Evolutionary conservation across 225 moss, liverwort and hornwort genomes (phyloP).

Genomic region (Sphagnum contortum): DNA sequence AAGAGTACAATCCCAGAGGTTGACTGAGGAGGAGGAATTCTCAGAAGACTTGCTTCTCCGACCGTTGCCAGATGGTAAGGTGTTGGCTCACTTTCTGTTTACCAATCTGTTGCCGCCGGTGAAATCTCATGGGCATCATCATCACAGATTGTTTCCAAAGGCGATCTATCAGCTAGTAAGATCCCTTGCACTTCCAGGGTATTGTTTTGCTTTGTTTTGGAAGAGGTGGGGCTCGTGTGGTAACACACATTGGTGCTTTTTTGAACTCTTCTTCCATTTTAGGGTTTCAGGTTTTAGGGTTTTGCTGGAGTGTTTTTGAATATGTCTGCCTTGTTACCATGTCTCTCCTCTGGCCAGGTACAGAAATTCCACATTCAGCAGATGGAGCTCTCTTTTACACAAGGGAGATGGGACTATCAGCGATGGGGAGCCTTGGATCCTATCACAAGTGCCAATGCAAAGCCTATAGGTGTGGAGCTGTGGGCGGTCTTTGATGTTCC

Average conservation of each 20-base stretch:
- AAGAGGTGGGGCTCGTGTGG: background rate
- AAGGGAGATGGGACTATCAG: constrained; percentile 84
- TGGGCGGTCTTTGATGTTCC: constrained; percentile 61
- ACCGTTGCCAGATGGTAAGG: constrained; percentile 77
- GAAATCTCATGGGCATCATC: constrained; percentile 36
- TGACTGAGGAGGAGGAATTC: constrained; percentile 27
- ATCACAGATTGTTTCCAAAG: constrained; percentile 78
- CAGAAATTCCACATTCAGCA: constrained; percentile 63
- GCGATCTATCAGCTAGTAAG: constrained; percentile 72
- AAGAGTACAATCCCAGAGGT: too few relatives aligned
- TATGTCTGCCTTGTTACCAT: background rate
- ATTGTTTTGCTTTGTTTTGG: background rate
- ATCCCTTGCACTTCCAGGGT: background rate
- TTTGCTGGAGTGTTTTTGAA: background rate
- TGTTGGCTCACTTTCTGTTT: constrained; percentile 70
- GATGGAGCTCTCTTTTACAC: constrained; percentile 92
- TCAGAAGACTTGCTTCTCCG: constrained; percentile 63
- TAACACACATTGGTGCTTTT: background rate
- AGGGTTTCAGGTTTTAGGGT: background rate
- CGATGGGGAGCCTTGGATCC: constrained; percentile 73
- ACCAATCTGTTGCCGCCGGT: constrained; percentile 25
- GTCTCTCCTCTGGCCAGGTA: constrained; percentile 17
- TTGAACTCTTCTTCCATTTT: background rate
- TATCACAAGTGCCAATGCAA: constrained; percentile 37
- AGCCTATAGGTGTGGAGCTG: constrained; percentile 87